Conservation (phyloP, 345 rosid genomes). For the Gossypium raimondii region DNA sequence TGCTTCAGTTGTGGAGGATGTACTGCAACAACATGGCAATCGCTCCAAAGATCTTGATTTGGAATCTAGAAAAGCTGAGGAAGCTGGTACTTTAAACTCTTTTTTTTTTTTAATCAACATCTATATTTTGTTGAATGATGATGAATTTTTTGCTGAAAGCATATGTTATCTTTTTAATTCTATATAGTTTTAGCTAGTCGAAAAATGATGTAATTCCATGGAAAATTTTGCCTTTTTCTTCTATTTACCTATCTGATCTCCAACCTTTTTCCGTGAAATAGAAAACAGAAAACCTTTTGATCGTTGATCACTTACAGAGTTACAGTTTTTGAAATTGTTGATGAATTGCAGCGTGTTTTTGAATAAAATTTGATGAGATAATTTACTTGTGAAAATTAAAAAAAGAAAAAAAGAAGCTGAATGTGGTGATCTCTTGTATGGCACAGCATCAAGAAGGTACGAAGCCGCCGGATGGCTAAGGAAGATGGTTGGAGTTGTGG, state of each 20-base stretch:
- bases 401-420: neutral
- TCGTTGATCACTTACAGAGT: neutral
- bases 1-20: conserved; percentile 65
- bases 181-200: neutral
- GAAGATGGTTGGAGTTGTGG: conserved; percentile 70
- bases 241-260: neutral
- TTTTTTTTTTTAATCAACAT: neutral
- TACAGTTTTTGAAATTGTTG: neutral
- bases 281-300: neutral
- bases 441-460: conserved; percentile 61
- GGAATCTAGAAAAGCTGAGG: conserved; percentile 60
- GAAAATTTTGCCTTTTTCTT: neutral
- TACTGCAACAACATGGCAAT: conserved; percentile 61
- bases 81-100: conserved; percentile 47
- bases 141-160: neutral
- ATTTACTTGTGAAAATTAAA: neutral
- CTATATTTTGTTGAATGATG: conserved; percentile 8
- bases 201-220: neutral
- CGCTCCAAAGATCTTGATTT: conserved; percentile 51
- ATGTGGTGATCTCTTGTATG: conserved; percentile 21
- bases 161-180: neutral
- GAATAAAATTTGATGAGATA: conserved; percentile 4
- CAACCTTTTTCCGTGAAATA: conserved; percentile 19
- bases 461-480: conserved; percentile 87
- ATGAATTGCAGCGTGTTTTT: neutral